Conservation (phyloP, 1,284 basidiomycete species). For the Boletellus deceptivus region DNA sequence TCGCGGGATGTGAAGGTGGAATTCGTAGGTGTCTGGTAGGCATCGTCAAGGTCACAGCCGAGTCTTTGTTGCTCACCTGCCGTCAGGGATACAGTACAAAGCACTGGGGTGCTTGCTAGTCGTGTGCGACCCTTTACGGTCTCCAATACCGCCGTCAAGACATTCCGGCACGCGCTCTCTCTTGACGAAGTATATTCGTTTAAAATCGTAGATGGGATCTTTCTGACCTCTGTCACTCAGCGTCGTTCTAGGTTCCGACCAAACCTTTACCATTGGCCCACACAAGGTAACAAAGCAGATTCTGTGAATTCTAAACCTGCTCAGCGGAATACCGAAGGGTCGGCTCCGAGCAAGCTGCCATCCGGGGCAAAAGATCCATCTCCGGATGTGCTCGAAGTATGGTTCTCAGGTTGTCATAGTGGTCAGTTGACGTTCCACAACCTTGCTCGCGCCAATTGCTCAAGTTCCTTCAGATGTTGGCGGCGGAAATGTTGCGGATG, state of each 20-base stretch:
- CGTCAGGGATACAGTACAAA: constrained; percentile 64
- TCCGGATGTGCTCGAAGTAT: constrained; percentile 56
- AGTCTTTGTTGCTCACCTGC: constrained; percentile 7
- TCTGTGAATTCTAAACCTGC: background rate
- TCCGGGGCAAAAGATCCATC: constrained; percentile 18
- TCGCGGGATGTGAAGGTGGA: constrained; percentile 57
- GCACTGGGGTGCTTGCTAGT: constrained; percentile 58
- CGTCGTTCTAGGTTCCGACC: constrained; percentile 54
- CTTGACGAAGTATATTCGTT: constrained; percentile 52
- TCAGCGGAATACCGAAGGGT: background rate
- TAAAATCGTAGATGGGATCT: background rate
- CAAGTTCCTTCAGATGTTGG: constrained; percentile 54
- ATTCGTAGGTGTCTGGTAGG: constrained; percentile 67
- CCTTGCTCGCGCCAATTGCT: background rate
- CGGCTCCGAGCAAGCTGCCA: background rate
- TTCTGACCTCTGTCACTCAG: constrained; percentile 31
- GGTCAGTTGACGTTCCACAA: constrained; percentile 38
- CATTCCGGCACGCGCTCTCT: constrained; percentile 63
- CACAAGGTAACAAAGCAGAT: constrained; percentile 26
- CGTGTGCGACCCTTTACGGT: constrained; percentile 59
- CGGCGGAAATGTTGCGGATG: constrained; percentile 55
- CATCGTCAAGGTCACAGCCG: background rate
- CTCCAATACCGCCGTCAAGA: constrained; percentile 54
- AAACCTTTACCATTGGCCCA: constrained; percentile 46
- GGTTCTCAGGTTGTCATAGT: constrained; percentile 61